phyloP scores from a whole-genome alignment of 257 asterid species.

The Leptodermis oblonga region DNA sequence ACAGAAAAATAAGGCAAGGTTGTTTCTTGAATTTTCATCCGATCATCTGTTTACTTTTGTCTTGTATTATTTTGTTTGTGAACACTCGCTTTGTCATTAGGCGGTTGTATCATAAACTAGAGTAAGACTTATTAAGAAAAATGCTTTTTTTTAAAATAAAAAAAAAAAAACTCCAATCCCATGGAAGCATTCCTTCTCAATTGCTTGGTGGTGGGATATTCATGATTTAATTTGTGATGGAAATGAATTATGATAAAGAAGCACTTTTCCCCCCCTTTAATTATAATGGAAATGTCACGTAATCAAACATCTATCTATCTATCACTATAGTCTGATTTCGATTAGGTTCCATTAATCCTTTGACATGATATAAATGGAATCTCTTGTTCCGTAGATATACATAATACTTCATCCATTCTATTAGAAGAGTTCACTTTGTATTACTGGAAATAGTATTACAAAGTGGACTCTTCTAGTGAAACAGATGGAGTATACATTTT shows the following conservation, averaged over 20 bases:
- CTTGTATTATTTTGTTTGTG: too few species aligned
- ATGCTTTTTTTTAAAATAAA: too few species aligned
- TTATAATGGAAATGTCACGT: constrained; percentile 9
- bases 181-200: not conserved
- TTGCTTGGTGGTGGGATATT: constrained; percentile 4
- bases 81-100: too few species aligned
- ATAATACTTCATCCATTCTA: too few species aligned
- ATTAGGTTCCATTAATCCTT: constrained; percentile 3
- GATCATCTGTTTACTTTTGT: too few species aligned
- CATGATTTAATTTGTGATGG: constrained; percentile 1
- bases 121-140: not conserved
- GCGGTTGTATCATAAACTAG: not conserved
- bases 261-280: not conserved
- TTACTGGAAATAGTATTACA: too few species aligned
- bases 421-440: too few species aligned
- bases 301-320: constrained; percentile 1
- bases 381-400: not conserved
- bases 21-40: not conserved
- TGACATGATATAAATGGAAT: constrained; percentile 16
- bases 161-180: too few species aligned
- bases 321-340: too few species aligned
- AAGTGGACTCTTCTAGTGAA: too few species aligned
- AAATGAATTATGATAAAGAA: constrained; percentile 11
- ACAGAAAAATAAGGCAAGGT: not conserved
- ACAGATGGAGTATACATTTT: not conserved